phyloP scores from a whole-genome alignment of 495 filamentous ascomycete species.

The Aeminium ludgeri region DNA sequence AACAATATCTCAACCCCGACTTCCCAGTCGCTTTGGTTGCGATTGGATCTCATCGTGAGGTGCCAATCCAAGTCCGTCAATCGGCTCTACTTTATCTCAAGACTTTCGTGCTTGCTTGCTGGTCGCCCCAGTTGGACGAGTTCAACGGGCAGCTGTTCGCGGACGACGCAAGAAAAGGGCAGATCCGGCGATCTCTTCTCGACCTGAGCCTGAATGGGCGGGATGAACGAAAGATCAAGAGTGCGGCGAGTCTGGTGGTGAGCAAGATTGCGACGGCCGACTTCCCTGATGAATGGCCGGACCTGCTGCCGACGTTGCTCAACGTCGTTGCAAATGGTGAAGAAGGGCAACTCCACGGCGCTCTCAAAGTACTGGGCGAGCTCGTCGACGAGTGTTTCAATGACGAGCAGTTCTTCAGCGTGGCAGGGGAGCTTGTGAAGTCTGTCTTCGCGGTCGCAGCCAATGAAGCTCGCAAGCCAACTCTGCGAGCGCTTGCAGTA shows the following conservation, averaged over 20 bases:
- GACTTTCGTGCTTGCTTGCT: constrained; percentile 61
- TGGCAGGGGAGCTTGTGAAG: constrained; percentile 67
- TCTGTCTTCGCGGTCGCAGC: constrained; percentile 67
- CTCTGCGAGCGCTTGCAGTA: constrained; percentile 64
- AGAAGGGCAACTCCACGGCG: constrained; percentile 69
- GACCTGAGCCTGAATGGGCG: constrained; percentile 58
- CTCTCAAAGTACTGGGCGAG: constrained; percentile 71
- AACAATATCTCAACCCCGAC: constrained; percentile 44
- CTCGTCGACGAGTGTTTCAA: constrained; percentile 83
- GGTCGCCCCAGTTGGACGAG: constrained; percentile 53
- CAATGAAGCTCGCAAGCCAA: constrained; percentile 52
- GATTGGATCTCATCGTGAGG: constrained; percentile 55
- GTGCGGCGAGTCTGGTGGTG: constrained; percentile 73
- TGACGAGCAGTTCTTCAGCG: constrained; percentile 83
- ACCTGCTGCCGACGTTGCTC: constrained; percentile 63
- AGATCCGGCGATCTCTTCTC: constrained; percentile 51
- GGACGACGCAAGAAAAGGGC: constrained; percentile 50
- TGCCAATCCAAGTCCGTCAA: constrained; percentile 61
- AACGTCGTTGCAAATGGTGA: constrained; percentile 54
- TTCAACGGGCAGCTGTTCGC: constrained; percentile 45
- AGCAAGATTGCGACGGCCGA: constrained; percentile 89
- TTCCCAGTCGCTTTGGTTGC: constrained; percentile 54
- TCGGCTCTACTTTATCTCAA: constrained; percentile 65
- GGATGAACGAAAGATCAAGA: constrained; percentile 70
- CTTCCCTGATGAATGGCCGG: constrained; percentile 87